A percentile compares a stretch with the other conserved stretches of the same genome.
These are phyloP conservation scores for Gloeostereum incarnatum DNA, from an alignment of 768 basidiomycete species.

Conservation along the genomic window DNA sequence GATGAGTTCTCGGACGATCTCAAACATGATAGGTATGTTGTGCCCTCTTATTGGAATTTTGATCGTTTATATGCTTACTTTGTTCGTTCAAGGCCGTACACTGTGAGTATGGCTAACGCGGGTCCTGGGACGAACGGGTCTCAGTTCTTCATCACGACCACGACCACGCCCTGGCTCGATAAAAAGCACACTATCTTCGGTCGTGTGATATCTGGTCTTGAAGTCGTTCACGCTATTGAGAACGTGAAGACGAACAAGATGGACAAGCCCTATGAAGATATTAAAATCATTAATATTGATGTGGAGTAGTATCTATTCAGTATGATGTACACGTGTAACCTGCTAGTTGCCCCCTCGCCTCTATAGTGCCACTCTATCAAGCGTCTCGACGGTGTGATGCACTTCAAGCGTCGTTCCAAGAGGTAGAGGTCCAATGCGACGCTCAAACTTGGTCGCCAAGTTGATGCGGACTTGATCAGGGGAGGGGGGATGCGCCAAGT, in stretches of 20 bases:
- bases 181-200: slow-evolving; percentile 92
- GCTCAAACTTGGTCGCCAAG: slow-evolving; percentile 8
- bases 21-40: slow-evolving; percentile 75
- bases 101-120: slow-evolving; percentile 91
- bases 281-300: slow-evolving; percentile 79
- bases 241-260: slow-evolving; percentile 78
- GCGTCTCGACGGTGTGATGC: slow-evolving; percentile 22
- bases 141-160: slow-evolving; percentile 98
- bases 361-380: slow-evolving; percentile 40
- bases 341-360: background rate
- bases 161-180: slow-evolving; percentile 89
- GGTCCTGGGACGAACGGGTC: slow-evolving; percentile 89
- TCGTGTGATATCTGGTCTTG: slow-evolving; percentile 76
- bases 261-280: slow-evolving; percentile 90
- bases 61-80: too few relatives aligned
- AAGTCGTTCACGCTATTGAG: slow-evolving; percentile 88
- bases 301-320: slow-evolving; percentile 37
- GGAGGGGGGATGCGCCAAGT: too few relatives aligned
- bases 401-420: slow-evolving; percentile 17
- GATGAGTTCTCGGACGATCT: slow-evolving; percentile 88
- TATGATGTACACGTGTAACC: background rate
- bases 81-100: slow-evolving; percentile 63
- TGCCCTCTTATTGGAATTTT: background rate
- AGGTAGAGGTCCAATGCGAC: too few relatives aligned
- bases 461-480: background rate